These are phyloP conservation scores for Oenanthe sinensis DNA, from an alignment of 129 eudicot genomes.

Conservation along the genomic window DNA sequence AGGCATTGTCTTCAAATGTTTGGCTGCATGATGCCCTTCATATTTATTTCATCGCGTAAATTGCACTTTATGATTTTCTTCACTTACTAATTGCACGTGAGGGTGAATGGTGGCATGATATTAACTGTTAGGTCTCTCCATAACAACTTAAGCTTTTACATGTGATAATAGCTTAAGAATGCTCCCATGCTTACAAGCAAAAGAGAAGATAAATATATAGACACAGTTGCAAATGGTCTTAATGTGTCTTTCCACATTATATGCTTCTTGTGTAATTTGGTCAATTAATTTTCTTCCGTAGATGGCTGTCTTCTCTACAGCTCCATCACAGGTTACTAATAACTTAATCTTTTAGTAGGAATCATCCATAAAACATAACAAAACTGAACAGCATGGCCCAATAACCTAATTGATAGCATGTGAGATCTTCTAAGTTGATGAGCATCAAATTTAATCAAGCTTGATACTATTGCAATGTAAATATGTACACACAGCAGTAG, in stretches of 20 bases:
- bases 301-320: not conserved
- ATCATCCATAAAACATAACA: not conserved
- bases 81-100: not conserved
- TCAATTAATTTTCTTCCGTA: not conserved
- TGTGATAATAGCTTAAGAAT: not conserved
- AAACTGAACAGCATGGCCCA: not conserved
- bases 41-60: not conserved
- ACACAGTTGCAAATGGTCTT: not conserved
- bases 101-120: not conserved
- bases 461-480: no score
- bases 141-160: not conserved
- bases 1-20: not conserved
- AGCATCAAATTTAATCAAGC: not conserved
- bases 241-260: not conserved
- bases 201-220: no score
- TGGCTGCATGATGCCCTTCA: not conserved
- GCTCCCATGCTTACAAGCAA: not conserved
- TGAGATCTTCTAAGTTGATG: not conserved
- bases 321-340: not conserved
- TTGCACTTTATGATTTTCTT: not conserved
- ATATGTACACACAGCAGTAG: not conserved
- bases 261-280: no score
- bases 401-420: not conserved
- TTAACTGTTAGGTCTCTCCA: not conserved
- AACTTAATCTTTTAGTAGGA: not conserved